Base-by-base conservation (phyloP, 441 rosid species). In the Erodium trifolium region DNA sequence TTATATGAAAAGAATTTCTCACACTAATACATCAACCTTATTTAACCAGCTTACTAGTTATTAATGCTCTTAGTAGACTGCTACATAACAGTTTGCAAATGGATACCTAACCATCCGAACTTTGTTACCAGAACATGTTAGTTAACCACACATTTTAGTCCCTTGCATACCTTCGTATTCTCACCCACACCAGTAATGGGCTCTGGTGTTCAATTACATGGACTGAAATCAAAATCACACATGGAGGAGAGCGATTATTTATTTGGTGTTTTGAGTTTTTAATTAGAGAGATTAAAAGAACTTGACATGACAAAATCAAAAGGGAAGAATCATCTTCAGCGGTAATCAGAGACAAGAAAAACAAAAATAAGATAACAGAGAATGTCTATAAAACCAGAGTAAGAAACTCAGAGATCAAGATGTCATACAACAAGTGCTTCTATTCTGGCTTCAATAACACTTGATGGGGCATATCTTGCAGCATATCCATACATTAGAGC, bases 401-500 rank as follows among this genome's bases (percentile, higher is more conserved):
- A n/a, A 74, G 71, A 64, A 67, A 53, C 55, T 67, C 59, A 71
- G 62, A 77, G 53, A 53, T 69, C 72, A 68, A 63, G 71, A 71
- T 67, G 53, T 35, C 99, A 75, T 92, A 95, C 99, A 74, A 95
- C 86, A 75, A 95, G 96, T 51, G 98, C 99, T 76, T 95, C 95
- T 71, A 95, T 95, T 84, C 99, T 85, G 77, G 98, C 99, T 85
- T 95, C 98, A 81, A 95, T 95, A 77, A 95, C 97, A 37, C 94
- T 79, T 71, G 99, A 81, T 49, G 97, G 97, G 60, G 99, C 99
- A 83, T 95, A 95, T 87, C 88, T 91, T 71, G 99, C 99, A 71
- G 99, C 98, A 87, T 92, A 95, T 80, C 99, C 99, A 77, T 95
- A 95, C 99, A 95, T 95, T 82, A 95, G 83, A 74, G 99, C 99